phyloP scores from a whole-genome alignment of 176 grass and related monocot genomes.

The Carex cristatella region DNA sequence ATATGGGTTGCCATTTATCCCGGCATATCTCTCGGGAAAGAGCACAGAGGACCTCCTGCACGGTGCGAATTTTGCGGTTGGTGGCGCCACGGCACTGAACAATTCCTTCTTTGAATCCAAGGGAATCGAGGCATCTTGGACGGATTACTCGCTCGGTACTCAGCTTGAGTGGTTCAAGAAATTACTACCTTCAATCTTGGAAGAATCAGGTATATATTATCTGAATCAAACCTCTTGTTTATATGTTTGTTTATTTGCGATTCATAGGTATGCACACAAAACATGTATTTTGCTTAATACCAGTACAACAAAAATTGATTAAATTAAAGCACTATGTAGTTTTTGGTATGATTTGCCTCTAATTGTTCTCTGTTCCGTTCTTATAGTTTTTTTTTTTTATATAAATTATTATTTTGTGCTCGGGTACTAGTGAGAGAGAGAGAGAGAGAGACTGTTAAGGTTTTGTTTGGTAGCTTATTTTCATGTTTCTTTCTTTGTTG shows the following conservation, averaged over 20 bases:
- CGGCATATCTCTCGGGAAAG: conserved; percentile 46
- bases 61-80: conserved; percentile 85
- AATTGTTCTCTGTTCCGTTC: no score
- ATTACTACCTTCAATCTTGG: conserved; percentile 34
- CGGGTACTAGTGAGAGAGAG: no score
- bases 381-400: no score
- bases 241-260: neutral
- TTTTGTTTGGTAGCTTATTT: no score
- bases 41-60: conserved; percentile 37
- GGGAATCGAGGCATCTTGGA: conserved; percentile 45
- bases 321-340: no score
- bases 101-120: conserved; percentile 51
- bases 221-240: neutral
- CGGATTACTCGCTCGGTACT: conserved; percentile 41
- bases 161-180: conserved; percentile 79
- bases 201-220: conserved; percentile 1
- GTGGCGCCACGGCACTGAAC: conserved; percentile 66
- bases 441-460: no score
- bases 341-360: no score
- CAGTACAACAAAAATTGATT: no score
- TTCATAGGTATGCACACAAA: no score
- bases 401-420: no score
- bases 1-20: conserved; percentile 14
- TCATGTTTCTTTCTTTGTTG: no score
- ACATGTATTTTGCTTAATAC: no score